Conservation (phyloP, 768 basidiomycete species). For the Leccinum pellstonianum region DNA sequence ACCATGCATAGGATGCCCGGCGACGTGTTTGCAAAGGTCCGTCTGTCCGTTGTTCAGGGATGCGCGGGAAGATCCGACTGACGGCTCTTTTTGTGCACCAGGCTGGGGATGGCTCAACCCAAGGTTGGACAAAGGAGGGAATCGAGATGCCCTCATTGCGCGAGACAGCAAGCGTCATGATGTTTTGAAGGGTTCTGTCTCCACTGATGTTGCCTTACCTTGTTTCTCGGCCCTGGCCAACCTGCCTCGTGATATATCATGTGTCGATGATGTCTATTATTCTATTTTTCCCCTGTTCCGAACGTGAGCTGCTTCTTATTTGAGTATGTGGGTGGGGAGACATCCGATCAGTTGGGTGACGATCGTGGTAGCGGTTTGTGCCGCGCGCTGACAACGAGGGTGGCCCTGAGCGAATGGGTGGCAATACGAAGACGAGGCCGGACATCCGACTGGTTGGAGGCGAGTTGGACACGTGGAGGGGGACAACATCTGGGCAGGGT, state of each 20-base stretch:
- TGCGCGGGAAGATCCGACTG: conserved; percentile 13
- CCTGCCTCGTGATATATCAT: conserved; percentile 11
- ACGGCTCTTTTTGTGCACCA: conserved; percentile 11
- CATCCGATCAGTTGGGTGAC: conserved; percentile 12
- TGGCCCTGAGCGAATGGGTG: conserved; percentile 5
- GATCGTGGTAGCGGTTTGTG: conserved; percentile 7
- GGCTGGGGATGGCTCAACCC: conserved; percentile 24
- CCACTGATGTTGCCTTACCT: background rate
- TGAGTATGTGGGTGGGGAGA: conserved; percentile 3
- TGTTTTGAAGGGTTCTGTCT: conserved; percentile 1
- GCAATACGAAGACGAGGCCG: conserved; percentile 5
- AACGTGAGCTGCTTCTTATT: background rate
- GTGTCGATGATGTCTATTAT: conserved; percentile 22
- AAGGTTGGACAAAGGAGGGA: conserved; percentile 21
- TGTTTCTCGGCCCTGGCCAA: background rate
- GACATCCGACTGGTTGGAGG: conserved; percentile 3
- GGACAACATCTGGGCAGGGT: background rate
- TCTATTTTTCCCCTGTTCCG: conserved; percentile 10
- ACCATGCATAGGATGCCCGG: conserved; percentile 36
- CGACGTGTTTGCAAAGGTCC: conserved; percentile 43
- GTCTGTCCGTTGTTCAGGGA: conserved; percentile 10
- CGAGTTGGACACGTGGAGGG: conserved; percentile 11
- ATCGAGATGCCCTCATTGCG: conserved; percentile 23
- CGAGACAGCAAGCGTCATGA: conserved; percentile 11
- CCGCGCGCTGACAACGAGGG: conserved; percentile 29